Base-by-base conservation (phyloP, 2,329 filamentous ascomycete species). In the Orbilia brochopaga region DNA sequence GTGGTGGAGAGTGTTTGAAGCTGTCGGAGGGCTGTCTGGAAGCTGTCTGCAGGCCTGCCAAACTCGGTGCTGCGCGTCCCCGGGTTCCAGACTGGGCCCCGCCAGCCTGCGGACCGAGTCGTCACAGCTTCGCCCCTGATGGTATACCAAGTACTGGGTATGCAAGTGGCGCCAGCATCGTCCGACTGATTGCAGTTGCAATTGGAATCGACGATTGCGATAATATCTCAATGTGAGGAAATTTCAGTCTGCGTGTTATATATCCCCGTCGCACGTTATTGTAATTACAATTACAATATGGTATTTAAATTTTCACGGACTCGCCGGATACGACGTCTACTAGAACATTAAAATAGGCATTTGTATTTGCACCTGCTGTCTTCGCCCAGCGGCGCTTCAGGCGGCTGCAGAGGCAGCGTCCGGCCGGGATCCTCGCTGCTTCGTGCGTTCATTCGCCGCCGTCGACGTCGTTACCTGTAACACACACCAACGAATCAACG, bases 21-120 rank as follows among this genome's bases (percentile, higher is more conserved):
- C 60, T 72, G 66, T 72, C 67, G 60, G 67, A 72, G 60, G 17
- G 32, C 42, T 72, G 67, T 72, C 67, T 65, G 67, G 60, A 61
- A 19, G 42, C 37, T 65, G 67, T 72, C 64, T 72, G 56, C 51
- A 44, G 60, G n/a, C 56, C 52, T 61, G 58, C 58, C 57, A 23
- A 19, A 19, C 8, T 17, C 4, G 44, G 37, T 54, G 23, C n/a
- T 62, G 15, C 51, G 30, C 13, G 42, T 61, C 56, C 64, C 64
- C 51, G 52, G 56, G 32, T n/a, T n/a, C 51, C 15, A 13, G 21
- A 15, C 50, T 23, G 44, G 35, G 65, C 57, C 57, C 65, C 65
- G 53, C 53, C 17, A 11, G 44, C 17, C 37, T 58, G 65, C 65
- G 65, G 65, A 56, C 37, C 42, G 19, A 30, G 17, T 37, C 30